Conservation (phyloP, 129 eudicot genomes). For the Lactuca sativa region DNA sequence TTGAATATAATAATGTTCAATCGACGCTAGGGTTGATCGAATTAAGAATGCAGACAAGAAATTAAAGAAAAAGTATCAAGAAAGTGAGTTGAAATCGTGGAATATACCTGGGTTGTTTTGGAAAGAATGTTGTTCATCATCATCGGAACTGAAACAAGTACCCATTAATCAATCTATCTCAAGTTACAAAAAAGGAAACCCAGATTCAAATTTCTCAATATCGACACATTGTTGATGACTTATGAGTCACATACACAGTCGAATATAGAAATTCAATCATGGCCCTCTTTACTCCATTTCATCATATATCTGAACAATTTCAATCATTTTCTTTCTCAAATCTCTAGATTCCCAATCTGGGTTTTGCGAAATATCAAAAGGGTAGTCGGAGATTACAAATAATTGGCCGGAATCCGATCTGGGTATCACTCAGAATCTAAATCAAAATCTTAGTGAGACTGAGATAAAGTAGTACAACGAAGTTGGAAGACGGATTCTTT, state of each 20-base stretch:
- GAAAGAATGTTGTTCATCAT: slow-evolving; percentile 36
- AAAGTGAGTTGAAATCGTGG: slow-evolving; percentile 1
- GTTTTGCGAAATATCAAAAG: slow-evolving; percentile 18
- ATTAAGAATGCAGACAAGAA: slow-evolving; percentile 21
- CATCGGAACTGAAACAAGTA: slow-evolving; percentile 60
- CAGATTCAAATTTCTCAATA: slow-evolving; percentile 42
- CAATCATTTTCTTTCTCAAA: slow-evolving; percentile 1
- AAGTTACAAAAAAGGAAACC: slow-evolving; percentile 20
- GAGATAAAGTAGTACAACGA: slow-evolving; percentile 10
- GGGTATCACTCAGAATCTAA: slow-evolving; percentile 16
- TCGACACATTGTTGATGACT: slow-evolving; percentile 14
- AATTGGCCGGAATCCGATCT: slow-evolving; percentile 27
- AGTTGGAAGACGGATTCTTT: slow-evolving; percentile 6
- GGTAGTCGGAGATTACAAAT: slow-evolving; percentile 18
- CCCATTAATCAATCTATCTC: slow-evolving; percentile 45
- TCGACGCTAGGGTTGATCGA: slow-evolving; percentile 21
- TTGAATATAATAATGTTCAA: slow-evolving; percentile 19
- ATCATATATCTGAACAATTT: neutral
- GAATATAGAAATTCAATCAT: slow-evolving; percentile 4
- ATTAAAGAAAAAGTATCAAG: neutral
- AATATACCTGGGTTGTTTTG: slow-evolving; percentile 35
- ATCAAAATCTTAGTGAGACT: slow-evolving; percentile 4
- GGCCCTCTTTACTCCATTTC: slow-evolving; percentile 6
- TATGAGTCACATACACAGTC: slow-evolving; percentile 15
- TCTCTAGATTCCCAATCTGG: slow-evolving; percentile 26